These are phyloP conservation scores for Metarhizium rileyi DNA, from an alignment of 2,329 filamentous ascomycete genomes.

Conservation along the genomic window DNA sequence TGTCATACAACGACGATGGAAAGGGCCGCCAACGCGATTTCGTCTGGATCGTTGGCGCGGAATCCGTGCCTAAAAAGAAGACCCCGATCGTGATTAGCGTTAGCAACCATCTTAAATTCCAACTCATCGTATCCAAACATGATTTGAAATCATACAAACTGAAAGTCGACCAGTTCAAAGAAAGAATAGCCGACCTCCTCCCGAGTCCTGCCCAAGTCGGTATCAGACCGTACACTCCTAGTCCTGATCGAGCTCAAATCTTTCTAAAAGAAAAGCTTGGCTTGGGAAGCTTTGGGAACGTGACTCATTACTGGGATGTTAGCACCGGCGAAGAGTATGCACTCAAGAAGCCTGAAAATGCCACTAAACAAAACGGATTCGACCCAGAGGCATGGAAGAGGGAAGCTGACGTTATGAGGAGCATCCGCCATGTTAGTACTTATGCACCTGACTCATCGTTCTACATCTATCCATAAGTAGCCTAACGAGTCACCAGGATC, in stretches of 20 bases:
- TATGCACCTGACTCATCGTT: no score
- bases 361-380: background rate
- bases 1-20: background rate
- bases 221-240: no score
- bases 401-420: constrained; percentile 13
- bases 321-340: constrained; percentile 13
- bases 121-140: constrained; percentile 7
- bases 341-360: constrained; percentile 11
- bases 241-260: constrained; percentile 9
- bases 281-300: constrained; percentile 12
- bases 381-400: constrained; percentile 7
- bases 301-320: constrained; percentile 14
- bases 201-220: background rate
- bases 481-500: constrained; percentile 7
- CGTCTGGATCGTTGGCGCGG: background rate
- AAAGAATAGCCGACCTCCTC: no score
- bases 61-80: background rate
- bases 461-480: no score
- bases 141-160: constrained; percentile 10
- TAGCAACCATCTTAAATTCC: constrained; percentile 1
- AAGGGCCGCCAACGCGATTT: background rate
- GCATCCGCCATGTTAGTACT: constrained; percentile 4
- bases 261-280: constrained; percentile 9
- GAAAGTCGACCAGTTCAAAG: constrained; percentile 11
- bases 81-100: constrained; percentile 7